Percentiles rank a stretch among this genome's conserved stretches.
These are phyloP conservation scores for Tulasnella sp. DNA, from an alignment of 768 basidiomycete genomes.

Conservation along the genomic window DNA sequence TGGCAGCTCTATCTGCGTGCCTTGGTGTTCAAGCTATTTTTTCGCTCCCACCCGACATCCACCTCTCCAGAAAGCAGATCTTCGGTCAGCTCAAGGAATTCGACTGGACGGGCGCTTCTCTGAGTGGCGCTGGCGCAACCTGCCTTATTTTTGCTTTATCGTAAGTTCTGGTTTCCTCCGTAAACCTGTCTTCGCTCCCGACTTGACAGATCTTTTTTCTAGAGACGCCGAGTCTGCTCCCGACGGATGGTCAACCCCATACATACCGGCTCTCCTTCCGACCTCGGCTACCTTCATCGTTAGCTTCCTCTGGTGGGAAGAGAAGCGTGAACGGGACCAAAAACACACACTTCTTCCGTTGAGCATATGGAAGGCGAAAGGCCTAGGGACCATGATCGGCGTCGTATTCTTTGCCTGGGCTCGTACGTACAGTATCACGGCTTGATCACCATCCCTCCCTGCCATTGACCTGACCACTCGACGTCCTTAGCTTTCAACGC, in stretches of 20 bases:
- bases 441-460: not conserved
- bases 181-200: not conserved
- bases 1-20: not conserved
- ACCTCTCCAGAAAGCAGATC: not conserved
- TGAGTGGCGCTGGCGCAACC: not conserved
- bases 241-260: constrained; percentile 12
- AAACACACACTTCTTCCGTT: constrained; percentile 11
- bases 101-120: constrained; percentile 5
- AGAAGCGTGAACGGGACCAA: not conserved
- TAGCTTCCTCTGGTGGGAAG: constrained; percentile 15
- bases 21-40: not conserved
- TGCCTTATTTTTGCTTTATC: constrained; percentile 14
- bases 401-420: constrained; percentile 9
- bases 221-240: constrained; percentile 12
- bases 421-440: not conserved
- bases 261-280: constrained; percentile 11
- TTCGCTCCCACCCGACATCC: constrained; percentile 7
- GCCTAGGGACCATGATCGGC: constrained; percentile 4
- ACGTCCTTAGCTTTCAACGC: constrained; percentile 4
- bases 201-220: not conserved
- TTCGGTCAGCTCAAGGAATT: not conserved
- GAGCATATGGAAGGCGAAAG: constrained; percentile 11
- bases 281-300: constrained; percentile 11
- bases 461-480: not conserved
- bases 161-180: not conserved